Evolutionary conservation across 2,329 filamentous ascomycete species (phyloP), one percentile per base, ranked within the genome.

Genomic region (Pseudogymnoascus sp.): DNA sequence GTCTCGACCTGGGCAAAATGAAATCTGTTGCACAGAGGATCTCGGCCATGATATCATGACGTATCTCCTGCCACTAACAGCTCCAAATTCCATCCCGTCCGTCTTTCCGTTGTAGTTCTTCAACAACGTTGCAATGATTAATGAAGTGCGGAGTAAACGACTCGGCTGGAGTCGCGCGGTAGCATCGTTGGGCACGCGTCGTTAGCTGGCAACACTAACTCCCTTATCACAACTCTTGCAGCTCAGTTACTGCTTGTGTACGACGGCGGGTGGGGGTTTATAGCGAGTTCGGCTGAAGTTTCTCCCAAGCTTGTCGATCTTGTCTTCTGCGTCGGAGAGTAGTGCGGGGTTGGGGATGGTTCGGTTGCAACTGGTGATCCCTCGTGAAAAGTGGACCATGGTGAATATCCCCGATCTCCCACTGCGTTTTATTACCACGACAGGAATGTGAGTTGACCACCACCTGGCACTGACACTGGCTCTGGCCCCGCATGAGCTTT

Each of bases 201-300:
- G 46, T 18, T 56, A 56, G 16, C 28, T 16, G 21, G 8, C 28
- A 8, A 21, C 16, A 56, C 50, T 56, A 56, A 34, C 18, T 28
- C 50, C 5, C 10, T 56, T 56, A 56, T 36, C 50, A 56, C 5
- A 56, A 34, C 28, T 34, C n/a, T 21, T 56, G 50, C 28, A 56
- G 50, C 50, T 56, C 28, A 56, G 16, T 21, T 56, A 56, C 50
- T 56, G 11, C n/a, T 31, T 53, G 46, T 53, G 46, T 31, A 28
- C 4, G 50, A 16, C 50, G 11, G 12, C 18, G 3, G n/a, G 50
- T 18, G n/a, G 28, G 25, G n/a, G 50, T 34, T 56, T 56, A 56
- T 56, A 56, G 50, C 50, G 50, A 56, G n/a, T 36, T 56, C 28
- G 28, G 50, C 28, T 56, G n/a, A 12, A 36, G 28, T 56, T 56